Evolutionary conservation across 345 rosid species (phyloP).

Genomic region (Dipteronia dyeriana): DNA sequence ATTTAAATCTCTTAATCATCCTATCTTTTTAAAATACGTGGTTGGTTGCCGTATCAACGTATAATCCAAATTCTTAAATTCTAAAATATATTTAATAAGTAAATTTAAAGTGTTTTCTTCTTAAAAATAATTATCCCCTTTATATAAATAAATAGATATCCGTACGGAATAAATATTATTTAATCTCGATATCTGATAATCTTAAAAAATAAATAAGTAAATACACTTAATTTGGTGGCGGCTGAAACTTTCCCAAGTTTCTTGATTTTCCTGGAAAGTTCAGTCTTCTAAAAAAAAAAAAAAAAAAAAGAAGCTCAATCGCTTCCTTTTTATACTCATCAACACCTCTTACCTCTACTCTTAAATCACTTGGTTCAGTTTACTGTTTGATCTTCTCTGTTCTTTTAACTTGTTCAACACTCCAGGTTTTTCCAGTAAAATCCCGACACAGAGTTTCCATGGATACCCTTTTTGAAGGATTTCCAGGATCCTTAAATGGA

Average conservation of each 20-base stretch:
- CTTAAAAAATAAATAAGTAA: too few relatives aligned
- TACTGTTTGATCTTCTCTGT: background rate
- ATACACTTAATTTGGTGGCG: too few relatives aligned
- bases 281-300: background rate
- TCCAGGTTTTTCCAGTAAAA: background rate
- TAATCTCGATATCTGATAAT: too few relatives aligned
- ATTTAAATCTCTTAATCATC: too few relatives aligned
- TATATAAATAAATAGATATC: too few relatives aligned
- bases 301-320: background rate
- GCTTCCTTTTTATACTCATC: background rate
- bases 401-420: background rate
- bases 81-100: too few relatives aligned
- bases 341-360: background rate
- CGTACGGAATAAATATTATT: too few relatives aligned
- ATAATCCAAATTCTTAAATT: too few relatives aligned
- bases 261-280: conserved; percentile 17
- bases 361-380: background rate
- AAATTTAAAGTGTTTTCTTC: too few relatives aligned
- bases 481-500: conserved; percentile 20
- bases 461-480: conserved; percentile 30
- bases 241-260: conserved; percentile 4
- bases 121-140: too few relatives aligned
- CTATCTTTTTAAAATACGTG: too few relatives aligned
- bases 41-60: too few relatives aligned
- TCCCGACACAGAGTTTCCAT: background rate